These are phyloP conservation scores for Dinochytrium kinnereticum DNA, from an alignment of 371 early-diverging fungal species.

Conservation along the genomic window DNA sequence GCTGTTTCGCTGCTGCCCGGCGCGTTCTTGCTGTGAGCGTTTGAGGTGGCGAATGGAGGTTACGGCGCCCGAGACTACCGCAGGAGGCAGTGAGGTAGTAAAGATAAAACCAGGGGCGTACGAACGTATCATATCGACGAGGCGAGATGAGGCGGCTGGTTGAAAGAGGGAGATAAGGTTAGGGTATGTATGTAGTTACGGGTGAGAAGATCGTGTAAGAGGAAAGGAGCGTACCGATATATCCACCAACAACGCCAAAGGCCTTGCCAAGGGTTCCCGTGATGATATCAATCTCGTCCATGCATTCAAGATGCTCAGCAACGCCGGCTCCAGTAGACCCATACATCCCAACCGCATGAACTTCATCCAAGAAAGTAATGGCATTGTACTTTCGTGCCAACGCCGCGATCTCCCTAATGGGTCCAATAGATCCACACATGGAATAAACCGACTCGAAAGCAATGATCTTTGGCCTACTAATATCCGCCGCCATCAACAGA, in stretches of 20 bases:
- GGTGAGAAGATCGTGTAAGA: too few species aligned
- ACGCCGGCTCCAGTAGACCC: conserved; percentile 96
- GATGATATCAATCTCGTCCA: conserved; percentile 95
- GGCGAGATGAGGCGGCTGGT: conserved; percentile 77
- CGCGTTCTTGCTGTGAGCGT: conserved; percentile 81
- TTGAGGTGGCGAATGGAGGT: conserved; percentile 91
- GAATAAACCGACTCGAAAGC: conserved; percentile 98
- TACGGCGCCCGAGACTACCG: conserved; percentile 88
- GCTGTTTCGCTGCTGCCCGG: conserved; percentile 89
- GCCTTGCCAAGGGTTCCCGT: conserved; percentile 98
- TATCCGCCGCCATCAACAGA: conserved; percentile 78
- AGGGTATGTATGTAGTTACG: background rate
- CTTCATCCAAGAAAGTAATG: conserved; percentile 97
- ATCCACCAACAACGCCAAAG: conserved; percentile 97
- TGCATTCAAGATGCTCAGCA: conserved; percentile 91
- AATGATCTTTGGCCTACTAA: conserved; percentile 90
- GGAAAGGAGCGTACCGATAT: conserved; percentile 68
- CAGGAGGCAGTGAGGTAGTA: conserved; percentile 97
- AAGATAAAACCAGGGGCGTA: conserved; percentile 99
- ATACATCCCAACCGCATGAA: conserved; percentile 99
- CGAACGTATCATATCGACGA: conserved; percentile 96
- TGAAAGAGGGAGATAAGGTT: background rate
- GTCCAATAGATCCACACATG: conserved; percentile 98
- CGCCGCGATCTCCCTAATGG: conserved; percentile 88
- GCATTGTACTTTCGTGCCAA: conserved; percentile 97